Percentiles rank a stretch among this genome's conserved stretches.
phyloP scores from a whole-genome alignment of 345 rosid species.

The Gossypioides kirkii region DNA sequence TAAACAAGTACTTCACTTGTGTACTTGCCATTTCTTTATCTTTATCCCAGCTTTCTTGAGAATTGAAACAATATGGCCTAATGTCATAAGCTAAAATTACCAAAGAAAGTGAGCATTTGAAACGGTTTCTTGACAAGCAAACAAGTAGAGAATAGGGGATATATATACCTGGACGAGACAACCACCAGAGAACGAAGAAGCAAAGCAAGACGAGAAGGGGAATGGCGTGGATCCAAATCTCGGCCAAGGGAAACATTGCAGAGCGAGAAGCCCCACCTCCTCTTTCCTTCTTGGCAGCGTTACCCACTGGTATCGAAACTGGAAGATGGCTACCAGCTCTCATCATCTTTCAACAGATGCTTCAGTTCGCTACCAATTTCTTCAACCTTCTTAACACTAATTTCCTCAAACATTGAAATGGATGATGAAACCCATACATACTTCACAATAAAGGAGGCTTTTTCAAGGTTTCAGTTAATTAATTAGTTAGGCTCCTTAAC shows the following conservation, averaged over 20 bases:
- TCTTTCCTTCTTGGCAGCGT: constrained; percentile 23
- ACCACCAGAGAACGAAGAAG: constrained; percentile 60
- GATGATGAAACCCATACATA: not conserved
- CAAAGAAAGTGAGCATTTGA: not conserved
- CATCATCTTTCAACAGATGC: constrained; percentile 21
- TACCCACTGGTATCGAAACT: constrained; percentile 10
- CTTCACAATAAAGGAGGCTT: not conserved
- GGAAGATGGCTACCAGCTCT: constrained; percentile 31
- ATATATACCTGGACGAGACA: constrained; percentile 48
- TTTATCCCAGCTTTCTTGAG: not conserved
- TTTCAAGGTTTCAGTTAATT: constrained; percentile 1
- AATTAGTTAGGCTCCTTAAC: constrained; percentile 12
- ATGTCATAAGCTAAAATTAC: not conserved
- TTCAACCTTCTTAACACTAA: constrained; percentile 17
- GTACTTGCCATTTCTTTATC: not conserved
- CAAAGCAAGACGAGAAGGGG: constrained; percentile 42
- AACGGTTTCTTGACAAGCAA: not conserved
- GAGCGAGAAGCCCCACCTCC: constrained; percentile 10
- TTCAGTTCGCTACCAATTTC: not conserved
- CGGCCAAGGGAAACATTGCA: constrained; percentile 21
- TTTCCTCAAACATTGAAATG: not conserved
- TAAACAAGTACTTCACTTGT: not conserved
- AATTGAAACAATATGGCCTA: no score
- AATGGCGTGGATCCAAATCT: constrained; percentile 44
- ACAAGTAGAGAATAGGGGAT: not conserved